Conservation (phyloP, 257 asterid species). For the Primulina huaijiensis region DNA sequence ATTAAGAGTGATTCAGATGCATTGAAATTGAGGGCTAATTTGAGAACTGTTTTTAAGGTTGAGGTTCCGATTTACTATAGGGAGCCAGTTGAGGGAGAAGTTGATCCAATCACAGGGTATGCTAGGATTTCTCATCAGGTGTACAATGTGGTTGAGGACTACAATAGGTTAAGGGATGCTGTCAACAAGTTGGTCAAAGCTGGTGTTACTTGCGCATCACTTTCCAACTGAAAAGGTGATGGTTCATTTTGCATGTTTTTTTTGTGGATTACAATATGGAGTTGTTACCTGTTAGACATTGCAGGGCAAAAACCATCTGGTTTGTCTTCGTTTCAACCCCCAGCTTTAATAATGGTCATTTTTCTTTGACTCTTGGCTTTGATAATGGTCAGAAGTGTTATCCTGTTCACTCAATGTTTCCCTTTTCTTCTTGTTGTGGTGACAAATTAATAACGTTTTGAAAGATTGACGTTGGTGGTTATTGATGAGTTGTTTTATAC, state of each 20-base stretch:
- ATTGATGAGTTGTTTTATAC: background rate
- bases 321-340: background rate
- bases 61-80: conserved; percentile 81
- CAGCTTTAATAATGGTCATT: background rate
- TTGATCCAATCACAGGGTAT: conserved; percentile 55
- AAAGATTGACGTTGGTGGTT: background rate
- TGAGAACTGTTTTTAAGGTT: conserved; percentile 56
- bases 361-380: background rate
- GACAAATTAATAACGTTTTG: background rate
- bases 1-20: conserved; percentile 50
- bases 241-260: background rate
- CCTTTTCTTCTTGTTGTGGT: background rate
- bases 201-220: conserved; percentile 50
- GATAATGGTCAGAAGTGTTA: background rate
- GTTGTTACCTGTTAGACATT: background rate
- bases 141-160: conserved; percentile 67
- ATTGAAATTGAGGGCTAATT: conserved; percentile 54
- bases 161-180: conserved; percentile 68
- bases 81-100: conserved; percentile 49
- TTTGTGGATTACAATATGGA: background rate
- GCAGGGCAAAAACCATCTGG: background rate
- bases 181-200: conserved; percentile 51
- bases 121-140: conserved; percentile 93
- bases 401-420: background rate
- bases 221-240: conserved; percentile 35